These are phyloP conservation scores for Grigorovia jiainica DNA, from an alignment of 805 yeast genomes.

Conservation along the genomic window DNA sequence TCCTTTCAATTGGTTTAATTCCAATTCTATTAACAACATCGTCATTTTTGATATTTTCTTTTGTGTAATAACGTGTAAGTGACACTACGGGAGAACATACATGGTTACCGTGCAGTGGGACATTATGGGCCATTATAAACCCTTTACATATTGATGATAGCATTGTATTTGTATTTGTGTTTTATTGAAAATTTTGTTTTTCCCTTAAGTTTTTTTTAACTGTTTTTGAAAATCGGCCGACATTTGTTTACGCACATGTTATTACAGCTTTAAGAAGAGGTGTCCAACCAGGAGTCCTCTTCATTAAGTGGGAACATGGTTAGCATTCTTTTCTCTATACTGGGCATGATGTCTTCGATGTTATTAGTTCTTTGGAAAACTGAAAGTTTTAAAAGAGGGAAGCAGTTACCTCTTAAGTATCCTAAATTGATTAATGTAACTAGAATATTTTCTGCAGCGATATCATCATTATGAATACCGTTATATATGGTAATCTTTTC, in stretches of 20 bases:
- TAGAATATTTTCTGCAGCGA: conserved; percentile 21
- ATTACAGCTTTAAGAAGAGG: too few species aligned
- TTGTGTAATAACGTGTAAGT: neutral
- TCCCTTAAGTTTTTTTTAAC: too few species aligned
- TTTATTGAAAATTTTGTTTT: too few species aligned
- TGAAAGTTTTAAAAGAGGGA: conserved; percentile 22
- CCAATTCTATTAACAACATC: conserved; percentile 42
- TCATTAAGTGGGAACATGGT: conserved; percentile 20
- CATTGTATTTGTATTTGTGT: too few species aligned
- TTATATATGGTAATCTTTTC: conserved; percentile 12
- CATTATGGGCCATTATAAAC: too few species aligned
- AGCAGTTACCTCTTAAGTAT: conserved; percentile 26
- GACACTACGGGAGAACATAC: too few species aligned
- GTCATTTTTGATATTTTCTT: neutral
- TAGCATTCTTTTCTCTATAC: conserved; percentile 19
- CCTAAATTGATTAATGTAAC: conserved; percentile 25
- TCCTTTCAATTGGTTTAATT: conserved; percentile 72
- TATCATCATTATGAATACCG: conserved; percentile 13
- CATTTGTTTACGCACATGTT: too few species aligned
- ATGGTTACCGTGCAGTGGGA: too few species aligned
- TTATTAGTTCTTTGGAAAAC: conserved; percentile 23
- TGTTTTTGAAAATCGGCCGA: too few species aligned
- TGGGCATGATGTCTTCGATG: conserved; percentile 22
- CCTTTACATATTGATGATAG: too few species aligned
- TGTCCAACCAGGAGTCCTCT: conserved; percentile 28